Conservation (phyloP, 2,329 filamentous ascomycete species). For the Aspergillus persii region DNA sequence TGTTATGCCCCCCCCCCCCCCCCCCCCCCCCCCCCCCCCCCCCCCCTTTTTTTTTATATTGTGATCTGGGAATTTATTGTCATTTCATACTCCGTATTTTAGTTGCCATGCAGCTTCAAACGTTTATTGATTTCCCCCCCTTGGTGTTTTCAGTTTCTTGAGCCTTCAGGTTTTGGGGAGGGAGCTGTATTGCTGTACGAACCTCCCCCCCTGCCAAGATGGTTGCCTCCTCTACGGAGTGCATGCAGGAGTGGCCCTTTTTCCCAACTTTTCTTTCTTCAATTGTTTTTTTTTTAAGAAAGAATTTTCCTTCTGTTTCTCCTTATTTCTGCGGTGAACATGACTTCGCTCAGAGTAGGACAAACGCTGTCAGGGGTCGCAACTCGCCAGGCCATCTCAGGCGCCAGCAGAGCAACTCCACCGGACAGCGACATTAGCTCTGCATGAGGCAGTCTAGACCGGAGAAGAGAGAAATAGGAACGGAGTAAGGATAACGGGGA, state of each 20-base stretch:
- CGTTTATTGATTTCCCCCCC: too few species aligned
- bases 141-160: too few species aligned
- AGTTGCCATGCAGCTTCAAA: neutral
- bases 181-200: too few species aligned
- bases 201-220: too few species aligned
- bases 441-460: neutral
- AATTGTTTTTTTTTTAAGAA: too few species aligned
- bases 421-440: neutral
- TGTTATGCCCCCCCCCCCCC: neutral
- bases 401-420: neutral
- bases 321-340: too few species aligned
- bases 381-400: neutral
- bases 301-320: neutral
- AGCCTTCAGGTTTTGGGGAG: too few species aligned
- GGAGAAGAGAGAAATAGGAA: neutral
- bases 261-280: too few species aligned
- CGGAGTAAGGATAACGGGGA: neutral
- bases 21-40: neutral
- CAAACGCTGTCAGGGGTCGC: neutral
- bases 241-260: too few species aligned
- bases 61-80: neutral
- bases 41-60: neutral
- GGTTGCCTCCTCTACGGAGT: too few species aligned
- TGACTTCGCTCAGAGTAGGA: neutral
- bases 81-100: neutral